These are phyloP conservation scores for Emericellopsis cladophorae DNA, from an alignment of 2,329 filamentous ascomycete species.

Conservation along the genomic window DNA sequence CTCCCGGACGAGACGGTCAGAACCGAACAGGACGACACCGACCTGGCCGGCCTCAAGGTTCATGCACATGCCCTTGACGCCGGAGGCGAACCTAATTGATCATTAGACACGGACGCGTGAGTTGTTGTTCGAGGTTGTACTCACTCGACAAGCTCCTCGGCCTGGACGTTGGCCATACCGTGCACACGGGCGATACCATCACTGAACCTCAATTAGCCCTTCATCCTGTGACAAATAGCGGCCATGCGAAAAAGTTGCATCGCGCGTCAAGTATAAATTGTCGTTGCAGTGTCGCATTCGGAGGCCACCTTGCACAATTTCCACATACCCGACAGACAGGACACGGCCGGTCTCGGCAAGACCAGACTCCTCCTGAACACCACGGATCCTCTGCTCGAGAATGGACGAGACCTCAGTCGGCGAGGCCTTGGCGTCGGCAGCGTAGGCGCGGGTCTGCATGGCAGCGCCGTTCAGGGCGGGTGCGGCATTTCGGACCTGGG, in stretches of 20 bases:
- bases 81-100: conserved; percentile 75
- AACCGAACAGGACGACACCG: conserved; percentile 99
- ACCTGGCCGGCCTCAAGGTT: conserved; percentile 99
- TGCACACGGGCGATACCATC: conserved; percentile 99
- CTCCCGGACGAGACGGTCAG: conserved; percentile 98
- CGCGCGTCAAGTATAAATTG: conserved; percentile 4
- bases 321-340: conserved; percentile 91
- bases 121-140: background rate
- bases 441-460: conserved; percentile 75
- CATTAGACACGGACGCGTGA: background rate
- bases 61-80: conserved; percentile 99
- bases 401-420: conserved; percentile 99
- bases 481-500: conserved; percentile 74
- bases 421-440: conserved; percentile 82
- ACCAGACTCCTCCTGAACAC: conserved; percentile 91
- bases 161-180: conserved; percentile 99
- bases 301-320: conserved; percentile 7
- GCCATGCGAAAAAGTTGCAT: background rate
- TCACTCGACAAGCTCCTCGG: conserved; percentile 99
- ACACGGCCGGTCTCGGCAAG: conserved; percentile 98
- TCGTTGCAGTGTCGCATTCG: conserved; percentile 1
- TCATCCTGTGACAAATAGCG: background rate
- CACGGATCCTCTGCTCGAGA: conserved; percentile 97
- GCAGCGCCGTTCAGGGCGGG: conserved; percentile 62
- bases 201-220: conserved; percentile 41